Base-by-base conservation (phyloP, 2,329 filamentous ascomycete genomes). In the Davidsoniella neocaledoniae region DNA sequence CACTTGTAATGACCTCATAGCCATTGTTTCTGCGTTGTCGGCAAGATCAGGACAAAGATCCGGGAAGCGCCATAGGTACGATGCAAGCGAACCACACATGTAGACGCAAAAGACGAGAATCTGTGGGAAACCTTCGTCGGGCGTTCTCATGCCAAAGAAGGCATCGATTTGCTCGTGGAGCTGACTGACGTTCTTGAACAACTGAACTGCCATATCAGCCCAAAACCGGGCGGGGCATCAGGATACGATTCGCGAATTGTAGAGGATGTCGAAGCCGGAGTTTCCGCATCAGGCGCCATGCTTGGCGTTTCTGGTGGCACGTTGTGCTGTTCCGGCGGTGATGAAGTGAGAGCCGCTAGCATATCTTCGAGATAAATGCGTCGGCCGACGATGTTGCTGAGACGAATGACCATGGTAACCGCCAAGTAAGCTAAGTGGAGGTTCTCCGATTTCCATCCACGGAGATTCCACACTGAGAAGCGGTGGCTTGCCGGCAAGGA, bases 81-180 rank as follows among this genome's bases (percentile, higher is more conserved):
- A 56, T 10, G 59, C 59, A n/a, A 67, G 56, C 0, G 63, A 66
- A 8, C 64, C 64, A 52, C 64, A 67, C 43, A 64, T 60, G 55
- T 67, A 67, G 37, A 63, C 59, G 47, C 63, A 66, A 43, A 66
- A 67, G 8, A 64, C 64, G 5, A 66, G 57, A 21, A 67, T 62
- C 46, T 58, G 61, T 5, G 61, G 62, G 43, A 61, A 63, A 0
- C 59, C 60, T 40, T 64, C 57, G n/a, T 58, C 60, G 7, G 48
- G 54, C 4, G 56, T 53, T 3, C 61, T 56, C 46, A 60, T 54
- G 19, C 53, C 53, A 39, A 61, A 60, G 48, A 57, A 64, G 3
- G 60, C 61, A 8, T 61, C 58, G 42, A 67, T 61, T 50, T 65
- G 61, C 48, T 66, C 60, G 55, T 65, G 58, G 3, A 67, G 57